phyloP scores from a whole-genome alignment of 768 basidiomycete genomes.

The Mrakia blollopis region DNA sequence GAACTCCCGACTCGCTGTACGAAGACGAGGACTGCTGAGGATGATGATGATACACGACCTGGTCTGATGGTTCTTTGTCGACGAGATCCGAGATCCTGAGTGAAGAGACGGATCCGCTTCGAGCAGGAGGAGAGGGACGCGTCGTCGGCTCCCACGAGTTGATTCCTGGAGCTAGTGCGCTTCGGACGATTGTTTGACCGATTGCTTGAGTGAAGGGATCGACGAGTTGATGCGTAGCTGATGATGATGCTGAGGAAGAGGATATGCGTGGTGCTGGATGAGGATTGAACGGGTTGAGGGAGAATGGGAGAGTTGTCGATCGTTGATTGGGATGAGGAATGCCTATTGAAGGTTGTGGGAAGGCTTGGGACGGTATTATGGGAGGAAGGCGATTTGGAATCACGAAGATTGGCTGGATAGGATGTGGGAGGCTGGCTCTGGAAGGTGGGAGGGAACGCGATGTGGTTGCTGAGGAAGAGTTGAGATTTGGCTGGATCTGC shows the following conservation, averaged over 20 bases:
- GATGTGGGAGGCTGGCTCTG: not conserved
- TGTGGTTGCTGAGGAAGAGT: not conserved
- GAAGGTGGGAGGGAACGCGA: not conserved
- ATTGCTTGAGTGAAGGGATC: too few species aligned
- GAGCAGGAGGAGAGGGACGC: not conserved
- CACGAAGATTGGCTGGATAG: not conserved
- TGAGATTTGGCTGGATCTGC: too few species aligned
- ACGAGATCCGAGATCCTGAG: slow-evolving; percentile 2
- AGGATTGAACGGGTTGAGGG: not conserved
- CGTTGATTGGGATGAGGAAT: not conserved
- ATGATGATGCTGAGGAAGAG: too few species aligned
- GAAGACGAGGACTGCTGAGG: not conserved
- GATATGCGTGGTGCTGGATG: too few species aligned
- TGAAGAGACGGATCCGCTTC: not conserved
- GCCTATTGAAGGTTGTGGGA: not conserved
- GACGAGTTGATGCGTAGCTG: too few species aligned
- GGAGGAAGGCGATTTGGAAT: not conserved
- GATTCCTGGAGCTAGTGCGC: not conserved
- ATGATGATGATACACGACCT: too few species aligned
- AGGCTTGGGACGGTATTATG: not conserved
- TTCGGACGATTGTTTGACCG: too few species aligned
- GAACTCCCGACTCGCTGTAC: not conserved
- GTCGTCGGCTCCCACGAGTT: not conserved
- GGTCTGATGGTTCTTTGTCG: not conserved
- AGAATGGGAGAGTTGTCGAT: not conserved